phyloP scores from a whole-genome alignment of 2,329 filamentous ascomycete genomes.

The Fusarium sp. region DNA sequence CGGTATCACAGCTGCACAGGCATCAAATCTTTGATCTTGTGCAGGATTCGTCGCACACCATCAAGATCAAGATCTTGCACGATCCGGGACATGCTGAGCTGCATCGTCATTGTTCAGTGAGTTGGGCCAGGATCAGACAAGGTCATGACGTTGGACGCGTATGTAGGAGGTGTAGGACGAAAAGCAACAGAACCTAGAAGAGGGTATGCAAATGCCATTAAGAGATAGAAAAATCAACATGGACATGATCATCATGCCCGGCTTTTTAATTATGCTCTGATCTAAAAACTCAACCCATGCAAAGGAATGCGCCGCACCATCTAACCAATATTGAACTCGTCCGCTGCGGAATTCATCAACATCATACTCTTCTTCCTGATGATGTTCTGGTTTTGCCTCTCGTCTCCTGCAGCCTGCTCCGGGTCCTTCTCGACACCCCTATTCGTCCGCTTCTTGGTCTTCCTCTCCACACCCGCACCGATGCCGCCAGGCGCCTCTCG shows the following conservation, averaged over 20 bases:
- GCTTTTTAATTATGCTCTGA: slow-evolving; percentile 38
- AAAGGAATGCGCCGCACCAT: slow-evolving; percentile 30
- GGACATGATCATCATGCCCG: slow-evolving; percentile 26
- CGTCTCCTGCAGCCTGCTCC: slow-evolving; percentile 53
- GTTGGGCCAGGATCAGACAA: background rate
- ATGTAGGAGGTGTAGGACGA: slow-evolving; percentile 1
- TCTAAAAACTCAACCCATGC: slow-evolving; percentile 27
- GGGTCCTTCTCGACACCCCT: slow-evolving; percentile 54
- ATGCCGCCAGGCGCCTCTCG: slow-evolving; percentile 91
- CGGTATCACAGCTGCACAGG: slow-evolving; percentile 9
- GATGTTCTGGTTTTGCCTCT: slow-evolving; percentile 56
- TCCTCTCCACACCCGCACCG: slow-evolving; percentile 66
- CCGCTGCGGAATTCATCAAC: slow-evolving; percentile 73
- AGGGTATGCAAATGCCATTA: slow-evolving; percentile 5
- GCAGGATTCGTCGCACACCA: slow-evolving; percentile 13
- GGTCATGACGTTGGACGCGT: slow-evolving; percentile 25
- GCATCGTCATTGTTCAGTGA: slow-evolving; percentile 22
- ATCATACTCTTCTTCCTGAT: slow-evolving; percentile 73
- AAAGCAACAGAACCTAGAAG: background rate
- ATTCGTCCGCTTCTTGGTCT: slow-evolving; percentile 58
- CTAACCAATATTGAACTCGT: slow-evolving; percentile 77
- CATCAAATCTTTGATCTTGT: slow-evolving; percentile 3
- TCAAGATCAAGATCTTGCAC: slow-evolving; percentile 5
- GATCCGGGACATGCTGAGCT: slow-evolving; percentile 10
- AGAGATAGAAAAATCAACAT: slow-evolving; percentile 19